Base-by-base conservation (phyloP, 2,329 filamentous ascomycete genomes). In the Colletotrichum phormii region DNA sequence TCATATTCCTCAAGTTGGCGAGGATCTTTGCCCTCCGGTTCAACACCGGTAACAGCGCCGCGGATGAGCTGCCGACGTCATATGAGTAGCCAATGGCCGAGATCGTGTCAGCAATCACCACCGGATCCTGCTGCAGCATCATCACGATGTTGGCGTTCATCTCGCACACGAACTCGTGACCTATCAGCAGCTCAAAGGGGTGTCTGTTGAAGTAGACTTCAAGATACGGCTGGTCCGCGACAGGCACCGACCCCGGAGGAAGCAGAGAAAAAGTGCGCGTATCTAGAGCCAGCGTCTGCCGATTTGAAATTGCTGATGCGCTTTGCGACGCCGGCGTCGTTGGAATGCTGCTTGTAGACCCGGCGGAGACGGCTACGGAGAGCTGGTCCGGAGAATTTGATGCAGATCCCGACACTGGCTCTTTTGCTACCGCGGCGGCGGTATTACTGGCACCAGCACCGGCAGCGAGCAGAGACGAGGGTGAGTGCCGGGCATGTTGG, bases 181-280 rank as follows among this genome's bases (percentile, higher is more conserved):
- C 76, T n/a, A 81, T 79, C 51, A 78, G 75, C 49, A 80, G 68
- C 13, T 81, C 79, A 15, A 65, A 68, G 1, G 78, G 79, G 58
- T 81, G 79, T 5, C 79, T 75, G 46, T 67, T 77, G 67, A 81
- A 81, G 66, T 81, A 81, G 0, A 77, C 37, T 57, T 80, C 76
- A 59, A 81, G 76, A 18, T 76, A 75, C 13, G 77, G 72, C 59
- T 79, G 72, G 59, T 81, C 80, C 5, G 76, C 76, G 9, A 67
- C 59, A 15, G 75, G 64, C 31, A 81, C 75, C 8, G 77, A 74
- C 4, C 78, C 78, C 5, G 75, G 75, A 15, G 79, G 78, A 31
- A 80, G 77, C 22, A 75, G 62, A 33, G 75, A 66, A 5, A 78
- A 64, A 49, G 54, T 58, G 5, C 69, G 64, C 12, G 70, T 65